A percentile compares a stretch with the other conserved stretches of the same genome.
phyloP scores from a whole-genome alignment of 768 basidiomycete genomes.

The Suillus brevipes region DNA sequence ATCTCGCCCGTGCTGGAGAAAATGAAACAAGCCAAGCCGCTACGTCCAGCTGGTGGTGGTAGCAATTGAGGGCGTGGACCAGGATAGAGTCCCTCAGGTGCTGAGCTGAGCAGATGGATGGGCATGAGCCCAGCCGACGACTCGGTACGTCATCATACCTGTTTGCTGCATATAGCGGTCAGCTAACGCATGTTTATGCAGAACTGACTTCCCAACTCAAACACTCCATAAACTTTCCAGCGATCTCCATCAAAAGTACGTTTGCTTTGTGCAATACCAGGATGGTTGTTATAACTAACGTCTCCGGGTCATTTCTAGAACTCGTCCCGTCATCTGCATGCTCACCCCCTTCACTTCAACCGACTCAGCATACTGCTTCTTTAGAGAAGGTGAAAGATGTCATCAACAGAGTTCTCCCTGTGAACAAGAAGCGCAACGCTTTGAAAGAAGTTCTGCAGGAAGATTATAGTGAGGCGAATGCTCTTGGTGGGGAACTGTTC shows the following conservation, averaged over 20 bases:
- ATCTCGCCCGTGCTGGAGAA: slow-evolving; percentile 83
- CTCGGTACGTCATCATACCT: slow-evolving; percentile 48
- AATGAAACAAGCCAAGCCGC: slow-evolving; percentile 41
- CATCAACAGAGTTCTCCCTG: slow-evolving; percentile 77
- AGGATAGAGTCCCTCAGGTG: slow-evolving; percentile 79
- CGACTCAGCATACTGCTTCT: slow-evolving; percentile 79
- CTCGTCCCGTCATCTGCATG: slow-evolving; percentile 94
- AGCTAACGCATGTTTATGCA: slow-evolving; percentile 22
- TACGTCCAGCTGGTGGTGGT: slow-evolving; percentile 39
- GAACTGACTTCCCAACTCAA: slow-evolving; percentile 70
- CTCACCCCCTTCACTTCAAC: slow-evolving; percentile 81
- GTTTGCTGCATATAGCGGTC: slow-evolving; percentile 1
- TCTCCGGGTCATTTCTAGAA: slow-evolving; percentile 44
- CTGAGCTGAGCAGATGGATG: slow-evolving; percentile 78
- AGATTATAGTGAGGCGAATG: slow-evolving; percentile 74
- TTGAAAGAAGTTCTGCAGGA: slow-evolving; percentile 96
- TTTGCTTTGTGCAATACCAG: not conserved
- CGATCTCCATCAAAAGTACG: slow-evolving; percentile 95
- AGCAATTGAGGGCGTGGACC: slow-evolving; percentile 47
- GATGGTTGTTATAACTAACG: no score
- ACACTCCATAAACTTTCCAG: slow-evolving; percentile 71
- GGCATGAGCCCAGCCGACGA: slow-evolving; percentile 68
- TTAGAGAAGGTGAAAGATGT: slow-evolving; percentile 72
- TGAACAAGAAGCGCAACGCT: slow-evolving; percentile 77
- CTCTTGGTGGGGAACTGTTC: slow-evolving; percentile 85